These are phyloP conservation scores for Melampsora abietis-canadensis DNA, from an alignment of 1,284 basidiomycete genomes.

Conservation along the genomic window DNA sequence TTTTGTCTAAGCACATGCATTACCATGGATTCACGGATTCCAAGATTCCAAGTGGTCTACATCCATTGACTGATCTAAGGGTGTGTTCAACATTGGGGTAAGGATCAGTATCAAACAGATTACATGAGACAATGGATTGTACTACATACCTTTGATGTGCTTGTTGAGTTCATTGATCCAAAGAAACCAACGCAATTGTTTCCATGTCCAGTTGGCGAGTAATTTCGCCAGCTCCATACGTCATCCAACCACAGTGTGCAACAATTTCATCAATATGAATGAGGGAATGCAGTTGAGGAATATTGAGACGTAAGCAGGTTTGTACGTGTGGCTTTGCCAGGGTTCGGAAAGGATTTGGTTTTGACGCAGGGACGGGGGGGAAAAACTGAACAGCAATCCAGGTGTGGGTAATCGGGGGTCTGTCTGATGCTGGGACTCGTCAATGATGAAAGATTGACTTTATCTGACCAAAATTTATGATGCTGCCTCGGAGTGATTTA, in stretches of 20 bases:
- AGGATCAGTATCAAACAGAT: too few relatives aligned
- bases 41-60: too few relatives aligned
- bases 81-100: too few relatives aligned
- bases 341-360: background rate
- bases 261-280: slow-evolving; percentile 9
- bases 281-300: background rate
- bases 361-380: background rate
- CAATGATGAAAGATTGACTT: background rate
- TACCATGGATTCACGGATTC: too few relatives aligned
- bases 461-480: background rate
- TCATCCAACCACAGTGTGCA: slow-evolving; percentile 31
- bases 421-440: background rate
- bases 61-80: too few relatives aligned
- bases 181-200: too few relatives aligned
- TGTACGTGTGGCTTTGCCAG: slow-evolving; percentile 53
- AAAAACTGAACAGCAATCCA: background rate
- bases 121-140: too few relatives aligned
- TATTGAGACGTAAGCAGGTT: too few relatives aligned
- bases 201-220: too few relatives aligned
- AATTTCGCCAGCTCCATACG: background rate
- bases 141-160: too few relatives aligned
- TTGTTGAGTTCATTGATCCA: too few relatives aligned
- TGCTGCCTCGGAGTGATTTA: background rate
- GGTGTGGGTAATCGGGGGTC: background rate
- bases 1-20: too few relatives aligned